These are phyloP conservation scores for Pseudonitzschia multiseries DNA, from an alignment of 108 stramenopile species.

Conservation along the genomic window DNA sequence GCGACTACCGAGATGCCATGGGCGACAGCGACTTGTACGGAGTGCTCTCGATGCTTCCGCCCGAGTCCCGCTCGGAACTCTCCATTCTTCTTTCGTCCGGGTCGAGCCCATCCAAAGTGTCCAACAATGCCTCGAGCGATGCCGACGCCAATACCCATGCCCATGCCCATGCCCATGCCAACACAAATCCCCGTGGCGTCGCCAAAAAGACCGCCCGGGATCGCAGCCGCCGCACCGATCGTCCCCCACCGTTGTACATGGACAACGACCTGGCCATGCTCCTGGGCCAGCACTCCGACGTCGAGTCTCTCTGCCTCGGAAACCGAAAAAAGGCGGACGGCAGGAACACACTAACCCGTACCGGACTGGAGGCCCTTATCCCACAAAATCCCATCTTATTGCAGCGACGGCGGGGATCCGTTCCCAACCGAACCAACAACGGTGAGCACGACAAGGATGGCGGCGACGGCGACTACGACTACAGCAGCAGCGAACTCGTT, in stretches of 20 bases:
- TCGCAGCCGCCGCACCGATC: not conserved
- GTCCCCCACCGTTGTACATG: not conserved
- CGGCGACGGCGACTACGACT: not conserved
- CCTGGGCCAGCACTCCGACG: constrained; percentile 31
- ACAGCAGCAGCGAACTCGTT: not conserved
- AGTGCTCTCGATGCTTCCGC: constrained; percentile 22
- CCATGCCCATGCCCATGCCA: too few species aligned
- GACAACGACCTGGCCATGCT: constrained; percentile 22
- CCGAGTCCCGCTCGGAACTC: constrained; percentile 20
- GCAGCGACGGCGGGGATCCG: not conserved
- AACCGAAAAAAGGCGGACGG: not conserved
- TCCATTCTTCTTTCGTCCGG: constrained; percentile 17
- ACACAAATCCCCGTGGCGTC: too few species aligned
- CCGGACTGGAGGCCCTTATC: not conserved
- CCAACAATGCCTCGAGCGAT: not conserved
- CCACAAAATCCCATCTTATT: not conserved
- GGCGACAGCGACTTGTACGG: constrained; percentile 25
- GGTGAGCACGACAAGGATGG: too few species aligned
- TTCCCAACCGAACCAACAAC: too few species aligned
- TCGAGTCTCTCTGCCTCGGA: constrained; percentile 19
- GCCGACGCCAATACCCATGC: not conserved
- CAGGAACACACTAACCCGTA: not conserved
- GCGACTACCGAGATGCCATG: constrained; percentile 29
- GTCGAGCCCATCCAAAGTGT: not conserved
- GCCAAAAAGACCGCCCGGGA: not conserved